These are phyloP conservation scores for Xylariomycetidae sp. DNA, from an alignment of 2,329 filamentous ascomycete species.

Conservation along the genomic window DNA sequence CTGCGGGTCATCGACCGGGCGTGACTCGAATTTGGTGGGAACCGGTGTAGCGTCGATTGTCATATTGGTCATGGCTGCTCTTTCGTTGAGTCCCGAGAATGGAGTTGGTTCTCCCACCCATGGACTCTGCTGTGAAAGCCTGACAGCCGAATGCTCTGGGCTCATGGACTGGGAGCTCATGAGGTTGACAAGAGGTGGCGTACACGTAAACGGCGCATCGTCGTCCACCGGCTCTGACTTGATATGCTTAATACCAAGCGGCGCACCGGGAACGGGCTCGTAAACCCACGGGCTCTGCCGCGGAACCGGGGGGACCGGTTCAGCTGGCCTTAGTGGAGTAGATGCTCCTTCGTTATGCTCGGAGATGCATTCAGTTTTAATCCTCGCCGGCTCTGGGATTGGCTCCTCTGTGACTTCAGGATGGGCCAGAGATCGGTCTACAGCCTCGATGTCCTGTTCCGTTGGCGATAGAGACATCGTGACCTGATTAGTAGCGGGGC, in stretches of 20 bases:
- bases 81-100: neutral
- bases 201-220: neutral
- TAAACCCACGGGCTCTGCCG: conserved; percentile 24
- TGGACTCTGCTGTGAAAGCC: conserved; percentile 25
- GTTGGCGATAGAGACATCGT: neutral
- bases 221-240: conserved; percentile 5
- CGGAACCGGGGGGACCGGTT: conserved; percentile 1
- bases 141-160: conserved; percentile 8
- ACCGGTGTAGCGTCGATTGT: neutral
- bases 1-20: too few species aligned
- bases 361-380: neutral
- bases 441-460: neutral
- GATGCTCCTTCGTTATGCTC: conserved; percentile 1
- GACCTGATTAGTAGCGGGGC: too few species aligned
- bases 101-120: conserved; percentile 16
- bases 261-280: conserved; percentile 5
- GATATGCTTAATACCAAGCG: conserved; percentile 8
- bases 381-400: neutral
- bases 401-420: neutral
- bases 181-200: conserved; percentile 2
- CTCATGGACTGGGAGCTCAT: conserved; percentile 6
- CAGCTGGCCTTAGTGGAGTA: neutral
- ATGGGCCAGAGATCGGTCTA: neutral
- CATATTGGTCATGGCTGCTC: neutral
- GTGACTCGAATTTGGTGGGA: too few species aligned